A percentile compares a stretch with the other conserved stretches of the same genome.
phyloP scores from a whole-genome alignment of 768 basidiomycete genomes.

The Suillus plorans region DNA sequence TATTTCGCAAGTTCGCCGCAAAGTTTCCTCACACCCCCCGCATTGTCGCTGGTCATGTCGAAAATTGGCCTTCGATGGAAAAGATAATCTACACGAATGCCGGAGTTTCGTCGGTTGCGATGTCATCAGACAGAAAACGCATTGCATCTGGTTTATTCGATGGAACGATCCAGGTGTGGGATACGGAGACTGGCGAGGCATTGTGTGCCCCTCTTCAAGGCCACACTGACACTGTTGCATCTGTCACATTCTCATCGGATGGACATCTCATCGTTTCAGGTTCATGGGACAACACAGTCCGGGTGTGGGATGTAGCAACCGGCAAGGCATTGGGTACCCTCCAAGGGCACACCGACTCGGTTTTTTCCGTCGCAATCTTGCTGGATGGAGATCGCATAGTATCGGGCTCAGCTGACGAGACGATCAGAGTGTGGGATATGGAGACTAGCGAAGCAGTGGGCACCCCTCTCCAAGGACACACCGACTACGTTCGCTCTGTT shows the following conservation, averaged over 20 bases:
- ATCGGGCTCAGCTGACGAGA: not conserved
- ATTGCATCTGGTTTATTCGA: too few relatives aligned
- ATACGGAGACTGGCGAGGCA: too few relatives aligned
- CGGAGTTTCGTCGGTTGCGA: too few relatives aligned
- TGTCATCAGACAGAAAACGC: too few relatives aligned
- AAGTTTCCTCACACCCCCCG: not conserved
- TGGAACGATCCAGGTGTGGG: too few relatives aligned
- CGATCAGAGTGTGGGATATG: too few relatives aligned
- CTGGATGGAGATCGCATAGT: not conserved
- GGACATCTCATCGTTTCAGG: not conserved
- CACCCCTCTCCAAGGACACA: not conserved
- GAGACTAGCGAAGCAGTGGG: not conserved
- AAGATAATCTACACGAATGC: too few relatives aligned
- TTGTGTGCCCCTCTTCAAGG: not conserved
- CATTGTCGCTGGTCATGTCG: not conserved
- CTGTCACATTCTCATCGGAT: not conserved
- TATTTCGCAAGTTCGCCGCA: not conserved
- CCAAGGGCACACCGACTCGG: rapidly evolving
- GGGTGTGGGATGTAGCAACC: not conserved
- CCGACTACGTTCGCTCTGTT: not conserved
- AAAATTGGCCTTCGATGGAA: too few relatives aligned
- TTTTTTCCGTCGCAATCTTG: not conserved
- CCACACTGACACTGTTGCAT: rapidly evolving
- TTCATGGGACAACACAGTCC: rapidly evolving
- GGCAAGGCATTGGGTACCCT: not conserved